Conservation (phyloP, 306 rosid genomes). For the Canavalia ensiformis region DNA sequence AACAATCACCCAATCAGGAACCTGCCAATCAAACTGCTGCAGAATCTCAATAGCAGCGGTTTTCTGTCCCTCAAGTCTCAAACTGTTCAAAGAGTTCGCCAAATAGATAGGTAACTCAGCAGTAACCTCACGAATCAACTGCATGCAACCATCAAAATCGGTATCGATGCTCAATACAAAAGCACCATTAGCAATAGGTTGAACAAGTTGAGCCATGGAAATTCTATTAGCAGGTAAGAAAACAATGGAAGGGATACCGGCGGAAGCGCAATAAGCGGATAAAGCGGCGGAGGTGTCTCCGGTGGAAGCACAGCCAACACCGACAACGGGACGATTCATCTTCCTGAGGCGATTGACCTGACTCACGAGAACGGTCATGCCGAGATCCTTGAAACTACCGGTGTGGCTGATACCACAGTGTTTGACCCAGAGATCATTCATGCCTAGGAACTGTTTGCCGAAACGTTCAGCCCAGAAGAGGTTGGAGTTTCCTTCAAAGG, state of each 20-base stretch:
- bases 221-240: conserved; percentile 76
- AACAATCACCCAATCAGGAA: conserved; percentile 89
- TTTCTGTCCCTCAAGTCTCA: conserved; percentile 86
- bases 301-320: conserved; percentile 88
- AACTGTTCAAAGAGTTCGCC: conserved; percentile 76
- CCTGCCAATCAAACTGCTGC: conserved; percentile 91
- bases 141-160: conserved; percentile 92
- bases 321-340: conserved; percentile 75
- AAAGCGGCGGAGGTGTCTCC: conserved; percentile 87
- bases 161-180: conserved; percentile 83
- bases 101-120: conserved; percentile 77
- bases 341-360: conserved; percentile 81
- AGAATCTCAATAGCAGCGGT: conserved; percentile 88
- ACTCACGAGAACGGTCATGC: conserved; percentile 89
- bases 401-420: conserved; percentile 93
- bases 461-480: conserved; percentile 93
- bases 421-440: conserved; percentile 89
- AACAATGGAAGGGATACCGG: conserved; percentile 80
- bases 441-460: conserved; percentile 75
- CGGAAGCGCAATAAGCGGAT: conserved; percentile 80
- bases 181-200: conserved; percentile 88
- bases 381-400: conserved; percentile 84
- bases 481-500: conserved; percentile 86
- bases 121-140: conserved; percentile 76
- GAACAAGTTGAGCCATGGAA: conserved; percentile 81